phyloP scores from a whole-genome alignment of 106 monocot genomes.

The Dendrobium huoshanense region DNA sequence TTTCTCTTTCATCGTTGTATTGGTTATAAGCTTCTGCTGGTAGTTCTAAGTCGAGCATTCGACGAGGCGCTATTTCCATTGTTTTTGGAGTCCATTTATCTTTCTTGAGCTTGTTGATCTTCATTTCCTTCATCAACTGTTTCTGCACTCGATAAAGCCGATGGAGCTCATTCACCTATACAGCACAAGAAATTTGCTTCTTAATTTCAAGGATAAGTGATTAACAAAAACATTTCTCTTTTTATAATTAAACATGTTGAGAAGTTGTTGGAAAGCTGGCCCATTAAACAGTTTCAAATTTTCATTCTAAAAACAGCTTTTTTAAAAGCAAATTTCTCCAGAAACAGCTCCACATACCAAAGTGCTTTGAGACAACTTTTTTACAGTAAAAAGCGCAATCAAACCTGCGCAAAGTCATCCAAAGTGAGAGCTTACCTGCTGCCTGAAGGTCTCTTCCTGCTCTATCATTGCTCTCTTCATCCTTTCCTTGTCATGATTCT shows the following conservation, averaged over 20 bases:
- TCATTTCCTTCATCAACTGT: constrained; percentile 59
- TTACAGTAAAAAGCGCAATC: too few species aligned
- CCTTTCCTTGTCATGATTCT: constrained; percentile 23
- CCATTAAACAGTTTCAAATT: too few species aligned
- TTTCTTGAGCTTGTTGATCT: constrained; percentile 3
- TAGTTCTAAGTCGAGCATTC: constrained; percentile 25
- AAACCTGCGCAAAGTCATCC: not conserved
- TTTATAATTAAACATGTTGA: too few species aligned
- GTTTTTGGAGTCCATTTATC: constrained; percentile 12
- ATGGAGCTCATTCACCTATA: constrained; percentile 79
- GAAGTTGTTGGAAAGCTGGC: too few species aligned
- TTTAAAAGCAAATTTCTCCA: too few species aligned
- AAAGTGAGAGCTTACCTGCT: constrained; percentile 17
- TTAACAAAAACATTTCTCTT: not conserved
- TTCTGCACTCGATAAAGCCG: constrained; percentile 59
- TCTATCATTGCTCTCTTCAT: constrained; percentile 47
- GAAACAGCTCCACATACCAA: too few species aligned
- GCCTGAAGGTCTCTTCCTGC: constrained; percentile 48
- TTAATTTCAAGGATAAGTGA: not conserved
- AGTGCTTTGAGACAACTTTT: too few species aligned
- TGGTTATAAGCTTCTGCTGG: constrained; percentile 43
- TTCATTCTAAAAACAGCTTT: too few species aligned
- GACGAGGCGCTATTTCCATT: constrained; percentile 2
- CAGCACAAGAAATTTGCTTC: not conserved
- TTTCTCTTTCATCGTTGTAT: constrained; percentile 17